A percentile compares a stretch with the other conserved stretches of the same genome.
phyloP scores from a whole-genome alignment of 2,329 filamentous ascomycete genomes.

The Phyllosticta citrichinensis region DNA sequence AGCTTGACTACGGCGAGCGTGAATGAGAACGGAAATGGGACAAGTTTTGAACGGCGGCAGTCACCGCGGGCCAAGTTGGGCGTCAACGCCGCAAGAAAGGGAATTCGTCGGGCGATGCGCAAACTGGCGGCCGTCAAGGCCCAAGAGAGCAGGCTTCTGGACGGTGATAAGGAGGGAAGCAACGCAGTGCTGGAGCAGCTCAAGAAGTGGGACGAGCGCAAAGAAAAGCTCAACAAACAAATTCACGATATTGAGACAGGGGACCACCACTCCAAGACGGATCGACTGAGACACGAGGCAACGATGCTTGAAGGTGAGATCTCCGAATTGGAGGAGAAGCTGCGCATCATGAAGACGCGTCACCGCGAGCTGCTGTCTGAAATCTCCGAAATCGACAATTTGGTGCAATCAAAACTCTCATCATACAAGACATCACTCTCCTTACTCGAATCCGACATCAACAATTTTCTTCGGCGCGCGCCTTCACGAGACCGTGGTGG shows the following conservation, averaged over 20 bases:
- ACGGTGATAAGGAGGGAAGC: conserved; percentile 46
- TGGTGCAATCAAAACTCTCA: conserved; percentile 7
- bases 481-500: conserved; percentile 33
- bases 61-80: conserved; percentile 45
- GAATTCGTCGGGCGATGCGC: conserved; percentile 53
- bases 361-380: conserved; percentile 3
- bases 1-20: conserved; percentile 19
- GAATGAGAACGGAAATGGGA: conserved; percentile 20
- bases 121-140: conserved; percentile 56
- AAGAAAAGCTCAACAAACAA: conserved; percentile 45
- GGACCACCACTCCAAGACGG: conserved; percentile 48
- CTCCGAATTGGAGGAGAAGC: conserved; percentile 51
- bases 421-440: conserved; percentile 30
- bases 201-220: conserved; percentile 48
- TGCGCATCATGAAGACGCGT: conserved; percentile 47
- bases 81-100: conserved; percentile 53
- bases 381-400: conserved; percentile 4
- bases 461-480: conserved; percentile 48
- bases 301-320: conserved; percentile 53
- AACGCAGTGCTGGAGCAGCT: conserved; percentile 50
- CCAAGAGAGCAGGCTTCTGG: conserved; percentile 55
- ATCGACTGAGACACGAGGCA: conserved; percentile 41
- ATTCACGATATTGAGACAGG: conserved; percentile 43
- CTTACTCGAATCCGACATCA: conserved; percentile 55
- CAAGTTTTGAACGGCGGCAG: conserved; percentile 29